These are phyloP conservation scores for Oidiodendron maius DNA, from an alignment of 495 filamentous ascomycete genomes.

Conservation along the genomic window DNA sequence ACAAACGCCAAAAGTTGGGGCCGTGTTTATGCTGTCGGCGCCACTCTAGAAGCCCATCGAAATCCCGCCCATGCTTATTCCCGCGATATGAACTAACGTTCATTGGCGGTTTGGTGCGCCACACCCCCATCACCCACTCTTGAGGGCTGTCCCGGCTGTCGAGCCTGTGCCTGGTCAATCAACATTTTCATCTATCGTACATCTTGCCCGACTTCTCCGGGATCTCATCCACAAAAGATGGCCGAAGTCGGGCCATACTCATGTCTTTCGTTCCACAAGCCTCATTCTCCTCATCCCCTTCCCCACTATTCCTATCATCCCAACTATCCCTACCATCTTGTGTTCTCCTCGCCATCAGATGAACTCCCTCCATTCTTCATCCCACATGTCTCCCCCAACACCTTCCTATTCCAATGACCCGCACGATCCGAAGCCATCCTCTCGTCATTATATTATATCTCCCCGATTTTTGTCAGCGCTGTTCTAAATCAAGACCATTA, in stretches of 20 bases:
- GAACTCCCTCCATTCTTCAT: background rate
- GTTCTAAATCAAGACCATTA: background rate
- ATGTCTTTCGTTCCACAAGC: background rate
- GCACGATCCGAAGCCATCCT: background rate
- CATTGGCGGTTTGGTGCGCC: background rate
- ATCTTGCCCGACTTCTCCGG: background rate
- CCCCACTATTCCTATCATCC: too few relatives aligned
- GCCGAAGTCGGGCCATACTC: background rate
- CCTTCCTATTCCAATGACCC: background rate
- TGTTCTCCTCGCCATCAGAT: background rate
- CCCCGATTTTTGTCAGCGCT: background rate
- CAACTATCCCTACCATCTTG: background rate
- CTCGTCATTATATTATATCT: background rate
- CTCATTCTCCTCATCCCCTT: background rate
- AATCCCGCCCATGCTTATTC: background rate
- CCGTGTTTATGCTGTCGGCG: background rate
- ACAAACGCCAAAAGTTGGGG: background rate
- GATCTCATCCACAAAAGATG: background rate
- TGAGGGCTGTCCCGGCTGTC: background rate
- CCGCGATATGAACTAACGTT: background rate
- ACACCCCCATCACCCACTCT: background rate
- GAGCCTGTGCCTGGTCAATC: background rate
- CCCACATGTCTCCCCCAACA: background rate
- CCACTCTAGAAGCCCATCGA: too few relatives aligned
- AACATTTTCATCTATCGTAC: background rate